Percentiles rank a stretch among this genome's conserved stretches.
Conservation (phyloP, 768 basidiomycete species). For the Boletus rufocinnamomeus region DNA sequence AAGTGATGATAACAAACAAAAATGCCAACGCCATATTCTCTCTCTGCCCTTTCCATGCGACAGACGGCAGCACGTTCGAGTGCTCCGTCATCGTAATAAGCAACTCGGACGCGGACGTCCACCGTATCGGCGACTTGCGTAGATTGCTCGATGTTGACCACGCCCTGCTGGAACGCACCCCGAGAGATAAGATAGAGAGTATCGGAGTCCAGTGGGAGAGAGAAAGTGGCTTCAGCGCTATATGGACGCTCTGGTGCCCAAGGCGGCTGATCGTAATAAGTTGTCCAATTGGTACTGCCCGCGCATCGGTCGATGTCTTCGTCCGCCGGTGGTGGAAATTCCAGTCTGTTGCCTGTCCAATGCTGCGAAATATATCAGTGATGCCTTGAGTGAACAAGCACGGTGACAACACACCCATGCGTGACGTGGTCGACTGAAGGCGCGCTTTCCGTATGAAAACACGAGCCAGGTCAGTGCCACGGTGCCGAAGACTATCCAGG, state of each 20-base stretch:
- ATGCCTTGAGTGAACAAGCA: background rate
- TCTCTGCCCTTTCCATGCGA: slow-evolving; percentile 25
- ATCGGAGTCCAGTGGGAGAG: slow-evolving; percentile 35
- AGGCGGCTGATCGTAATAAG: slow-evolving; percentile 24
- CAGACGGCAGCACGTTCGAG: slow-evolving; percentile 34
- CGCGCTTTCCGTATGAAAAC: slow-evolving; percentile 8
- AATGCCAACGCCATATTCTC: slow-evolving; percentile 35
- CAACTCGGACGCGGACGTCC: slow-evolving; percentile 32
- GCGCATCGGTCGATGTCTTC: slow-evolving; percentile 17
- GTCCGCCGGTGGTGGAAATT: background rate
- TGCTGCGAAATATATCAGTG: slow-evolving; percentile 12
- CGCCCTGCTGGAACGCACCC: slow-evolving; percentile 31
- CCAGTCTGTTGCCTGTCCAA: background rate
- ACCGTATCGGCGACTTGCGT: slow-evolving; percentile 29
- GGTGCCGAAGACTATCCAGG: slow-evolving; percentile 6
- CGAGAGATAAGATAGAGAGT: slow-evolving; percentile 33
- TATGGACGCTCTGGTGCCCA: slow-evolving; percentile 26
- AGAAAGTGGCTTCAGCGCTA: slow-evolving; percentile 30
- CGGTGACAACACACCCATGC: slow-evolving; percentile 13
- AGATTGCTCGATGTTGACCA: slow-evolving; percentile 34
- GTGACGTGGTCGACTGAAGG: background rate
- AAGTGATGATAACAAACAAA: slow-evolving; percentile 28
- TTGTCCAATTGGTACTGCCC: slow-evolving; percentile 24
- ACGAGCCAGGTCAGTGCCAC: slow-evolving; percentile 17
- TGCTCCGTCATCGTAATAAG: slow-evolving; percentile 18